phyloP scores from a whole-genome alignment of 768 basidiomycete genomes.

The Tephrocybe sp. region DNA sequence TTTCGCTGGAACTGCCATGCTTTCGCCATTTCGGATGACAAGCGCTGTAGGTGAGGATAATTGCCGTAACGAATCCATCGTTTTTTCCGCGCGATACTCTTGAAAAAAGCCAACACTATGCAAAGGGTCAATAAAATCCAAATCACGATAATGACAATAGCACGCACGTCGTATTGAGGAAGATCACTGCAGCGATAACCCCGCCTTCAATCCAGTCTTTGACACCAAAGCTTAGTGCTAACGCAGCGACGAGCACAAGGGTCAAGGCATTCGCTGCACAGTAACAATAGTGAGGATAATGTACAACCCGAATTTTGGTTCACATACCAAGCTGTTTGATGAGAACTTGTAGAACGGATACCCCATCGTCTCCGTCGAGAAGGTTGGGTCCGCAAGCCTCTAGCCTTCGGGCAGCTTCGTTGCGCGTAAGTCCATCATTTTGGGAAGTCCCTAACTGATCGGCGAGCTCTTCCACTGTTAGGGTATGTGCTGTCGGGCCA shows the following conservation, averaged over 20 bases:
- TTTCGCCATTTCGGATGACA: conserved; percentile 42
- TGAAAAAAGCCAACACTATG: conserved; percentile 43
- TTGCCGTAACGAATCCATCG: conserved; percentile 48
- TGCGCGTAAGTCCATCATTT: conserved; percentile 35
- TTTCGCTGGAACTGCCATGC: conserved; percentile 38
- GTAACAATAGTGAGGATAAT: background rate
- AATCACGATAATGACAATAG: background rate
- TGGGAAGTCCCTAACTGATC: conserved; percentile 32
- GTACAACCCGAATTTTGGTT: background rate
- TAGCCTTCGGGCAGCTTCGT: conserved; percentile 33
- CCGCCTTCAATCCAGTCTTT: conserved; percentile 54
- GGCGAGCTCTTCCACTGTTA: conserved; percentile 26
- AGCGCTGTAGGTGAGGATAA: conserved; percentile 47
- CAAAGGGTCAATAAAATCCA: background rate
- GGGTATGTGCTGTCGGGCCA: conserved; percentile 32
- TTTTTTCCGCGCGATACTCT: conserved; percentile 49
- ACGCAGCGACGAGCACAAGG: conserved; percentile 33
- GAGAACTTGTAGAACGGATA: conserved; percentile 34
- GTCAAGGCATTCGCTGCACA: conserved; percentile 41
- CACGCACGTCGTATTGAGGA: conserved; percentile 40
- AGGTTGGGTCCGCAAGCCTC: conserved; percentile 33
- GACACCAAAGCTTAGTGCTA: conserved; percentile 56
- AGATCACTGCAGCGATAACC: conserved; percentile 45
- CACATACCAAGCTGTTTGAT: conserved; percentile 33
- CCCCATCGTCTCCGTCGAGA: conserved; percentile 31